Evolutionary conservation across 2,329 filamentous ascomycete species (phyloP), one percentile per base, ranked within the genome.

Genomic region (Rugonectria rugulosa): DNA sequence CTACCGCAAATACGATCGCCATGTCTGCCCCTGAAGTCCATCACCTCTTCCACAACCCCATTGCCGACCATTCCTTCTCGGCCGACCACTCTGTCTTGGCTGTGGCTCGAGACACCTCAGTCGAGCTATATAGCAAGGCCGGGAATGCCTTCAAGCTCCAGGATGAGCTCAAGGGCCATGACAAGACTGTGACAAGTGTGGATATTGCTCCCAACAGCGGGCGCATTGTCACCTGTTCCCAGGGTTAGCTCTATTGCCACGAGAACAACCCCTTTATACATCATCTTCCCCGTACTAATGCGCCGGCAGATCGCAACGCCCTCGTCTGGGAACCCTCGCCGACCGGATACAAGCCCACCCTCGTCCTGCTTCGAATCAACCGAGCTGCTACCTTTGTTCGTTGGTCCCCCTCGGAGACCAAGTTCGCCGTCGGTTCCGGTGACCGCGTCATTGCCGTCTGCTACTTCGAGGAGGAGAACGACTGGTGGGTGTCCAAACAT

Each of bases 401-500:
- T 69, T 99, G 95, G 95, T 96, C 92, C 19, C 95, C 95, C 3
- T 94, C 90, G 19, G 95, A 99, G 81, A 90, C 88, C 73, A 99
- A 99, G 77, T 99, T 99, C 74, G 95, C 95, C 49, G 95, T 98
- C 21, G 95, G 95, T 57, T 97, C 93, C 23, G 95, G 95, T 59
- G 95, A 97, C 67, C 88, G 95, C 61, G 90, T 97, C 63, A 97
- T 99, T 69, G 92, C 95, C 34, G 85, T 98, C 66, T 99, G 95
- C 82, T 98, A 98, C 80, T 99, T 99, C 68, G 95, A 99, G 72
- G 91, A 97, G 74, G 95, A 99, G 77, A 97, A 99, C 77, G 93
- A 99, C 80, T 99, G 95, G 95, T 99, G 95, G 95, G 94, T 99
- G 36, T 97, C 93, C 31, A 99, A 99, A 83, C 95, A 99, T 77